Evolutionary conservation across 1,284 basidiomycete species (phyloP), one percentile per base, ranked within the genome.

Genomic region (Sporisorium reilianum): DNA sequence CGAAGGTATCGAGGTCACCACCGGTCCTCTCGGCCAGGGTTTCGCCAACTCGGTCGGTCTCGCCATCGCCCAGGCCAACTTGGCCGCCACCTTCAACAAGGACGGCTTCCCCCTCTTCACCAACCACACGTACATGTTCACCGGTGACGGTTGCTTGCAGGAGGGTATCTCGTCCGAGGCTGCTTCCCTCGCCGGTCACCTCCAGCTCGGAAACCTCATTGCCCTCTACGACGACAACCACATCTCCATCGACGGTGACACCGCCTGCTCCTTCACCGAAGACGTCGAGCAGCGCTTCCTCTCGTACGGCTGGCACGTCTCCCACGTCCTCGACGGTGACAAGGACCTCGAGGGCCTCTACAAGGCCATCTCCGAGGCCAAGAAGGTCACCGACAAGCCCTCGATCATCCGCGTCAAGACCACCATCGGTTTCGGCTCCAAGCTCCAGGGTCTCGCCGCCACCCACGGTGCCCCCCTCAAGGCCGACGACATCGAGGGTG

Each of bases 181-280:
- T 28, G 92, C 91, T 74, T 94, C 93, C 83, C 89, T 97, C 74
- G 95, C 94, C 68, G 95, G 88, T 79, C 95, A 97, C 87, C 88
- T 97, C 79, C 91, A 94, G 86, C 89, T 97, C 60, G 93, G 92
- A 70, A 97, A 96, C 87, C 88, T 97, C 79, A 92, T 97, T 83
- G 79, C 71, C 45, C 67, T 82, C 55, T 84, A 83, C 76, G 82
- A 84, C 72, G 78, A 77, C 83, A 96, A 87, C 85, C 92, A 93
- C 85, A 97, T 97, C 86, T 93, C 95, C 77, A 97, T 97, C 82
- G 95, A 97, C 86, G 95, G 95, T 81, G 90, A 94, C 87, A 97
- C 94, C 75, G 90, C 90, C 70, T 90, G 92, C 74, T 92, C 95
- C 30, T 97, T 97, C 89, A 97, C 95, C 62, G 95, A 97, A 87